Evolutionary conservation across 208 protist species (phyloP), one percentile per base, ranked within the genome.

Genomic region (Leishmania braziliensis): DNA sequence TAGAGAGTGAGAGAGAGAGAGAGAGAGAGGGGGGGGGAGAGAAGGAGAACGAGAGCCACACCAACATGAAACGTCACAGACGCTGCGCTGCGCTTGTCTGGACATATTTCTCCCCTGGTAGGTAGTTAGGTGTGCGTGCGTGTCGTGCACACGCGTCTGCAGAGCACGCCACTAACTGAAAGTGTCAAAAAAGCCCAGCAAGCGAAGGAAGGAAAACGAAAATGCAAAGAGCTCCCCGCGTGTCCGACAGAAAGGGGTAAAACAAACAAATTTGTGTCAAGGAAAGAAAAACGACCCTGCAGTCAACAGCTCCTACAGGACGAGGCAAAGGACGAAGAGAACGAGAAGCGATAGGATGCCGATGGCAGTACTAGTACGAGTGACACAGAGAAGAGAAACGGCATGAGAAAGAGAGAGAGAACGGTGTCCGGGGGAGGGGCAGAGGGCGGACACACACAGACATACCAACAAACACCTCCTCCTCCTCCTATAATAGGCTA

Each of bases 381-480:
- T 39, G 70, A 56, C 26, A 56, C 46, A 36, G n/a, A 56, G 70
- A 58, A 39, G 23, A 56, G 23, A 0, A 39, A 75, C 33, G 70
- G 23, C 0, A 56, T 50, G 20, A 16, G 66, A 75, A n/a, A 75
- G 51, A 54, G 70, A 54, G 53, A 29, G 68, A 65, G 65, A 50
- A 78, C 51, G 76, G 60, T 29, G 29, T 77, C 1, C 69, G 58
- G 80, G 14, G 56, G 20, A 80, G 72, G 23, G 71, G 43, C 2
- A 46, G 36, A 46, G n/a, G 70, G 48, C 20, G 62, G 36, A 74
- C 77, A 80, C 79, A 77, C 73, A 80, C 74, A 78, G 60, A 83
- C 78, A 79, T 62, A 76, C 33, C 68, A 39, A 77, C 70, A 46
- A 46, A 46, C 43, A 6, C 68, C 56, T 54, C 50, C 29, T 33